Conservation (phyloP, 78 protist genomes). For the Neovahlkampfia damariscottae region DNA sequence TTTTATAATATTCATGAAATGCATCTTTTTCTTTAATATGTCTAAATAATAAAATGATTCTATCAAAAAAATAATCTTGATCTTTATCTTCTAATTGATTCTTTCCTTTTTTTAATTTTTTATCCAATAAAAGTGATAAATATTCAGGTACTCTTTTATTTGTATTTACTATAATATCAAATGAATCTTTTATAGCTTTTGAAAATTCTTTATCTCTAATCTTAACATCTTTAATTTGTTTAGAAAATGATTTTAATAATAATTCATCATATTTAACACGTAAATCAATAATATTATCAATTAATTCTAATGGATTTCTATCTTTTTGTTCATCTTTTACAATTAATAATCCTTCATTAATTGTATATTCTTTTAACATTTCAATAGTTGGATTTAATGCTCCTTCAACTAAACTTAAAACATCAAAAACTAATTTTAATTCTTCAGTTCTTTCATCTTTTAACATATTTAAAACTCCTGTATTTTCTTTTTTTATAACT, state of each 20-base stretch:
- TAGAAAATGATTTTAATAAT: neutral
- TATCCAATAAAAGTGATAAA: conserved; percentile 10
- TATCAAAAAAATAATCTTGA: conserved; percentile 8
- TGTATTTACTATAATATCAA: conserved; percentile 9
- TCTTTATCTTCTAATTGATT: conserved; percentile 8
- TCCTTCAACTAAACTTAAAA: neutral
- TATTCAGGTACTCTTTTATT: conserved; percentile 20
- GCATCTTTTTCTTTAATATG: conserved; percentile 83
- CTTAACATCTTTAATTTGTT: neutral
- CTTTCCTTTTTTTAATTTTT: conserved; percentile 14
- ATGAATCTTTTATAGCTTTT: conserved; percentile 5
- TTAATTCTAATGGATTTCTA: neutral
- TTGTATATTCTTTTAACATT: neutral
- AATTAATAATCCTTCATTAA: neutral
- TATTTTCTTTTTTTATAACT: neutral
- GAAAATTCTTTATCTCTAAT: neutral
- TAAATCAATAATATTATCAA: neutral
- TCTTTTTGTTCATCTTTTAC: neutral
- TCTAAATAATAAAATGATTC: conserved; percentile 45
- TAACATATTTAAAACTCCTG: conserved; percentile 15
- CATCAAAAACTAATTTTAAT: conserved; percentile 1
- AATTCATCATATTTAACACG: conserved; percentile 15
- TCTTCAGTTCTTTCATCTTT: neutral
- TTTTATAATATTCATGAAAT: conserved; percentile 85
- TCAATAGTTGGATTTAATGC: neutral